phyloP scores from a whole-genome alignment of 163 green algal species.

The Picocystis sp. region DNA sequence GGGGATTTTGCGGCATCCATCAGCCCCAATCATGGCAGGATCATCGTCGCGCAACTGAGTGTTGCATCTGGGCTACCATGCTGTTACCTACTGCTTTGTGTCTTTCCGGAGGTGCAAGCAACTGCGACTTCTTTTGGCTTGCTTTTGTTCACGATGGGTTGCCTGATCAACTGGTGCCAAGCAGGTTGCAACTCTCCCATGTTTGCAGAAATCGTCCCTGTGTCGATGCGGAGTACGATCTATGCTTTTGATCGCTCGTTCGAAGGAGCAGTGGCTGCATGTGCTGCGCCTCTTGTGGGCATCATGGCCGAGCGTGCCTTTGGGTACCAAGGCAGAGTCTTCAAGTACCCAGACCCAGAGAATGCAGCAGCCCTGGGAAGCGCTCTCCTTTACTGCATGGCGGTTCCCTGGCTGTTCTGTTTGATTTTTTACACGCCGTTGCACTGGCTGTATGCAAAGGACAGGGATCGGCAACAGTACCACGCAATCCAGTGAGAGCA shows the following conservation, averaged over 20 bases:
- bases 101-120: slow-evolving; percentile 19
- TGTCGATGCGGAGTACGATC: slow-evolving; percentile 45
- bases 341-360: slow-evolving; percentile 9
- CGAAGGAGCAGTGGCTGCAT: slow-evolving; percentile 25
- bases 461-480: too few species aligned
- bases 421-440: slow-evolving; percentile 44
- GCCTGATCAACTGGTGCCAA: slow-evolving; percentile 40
- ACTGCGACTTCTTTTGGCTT: slow-evolving; percentile 16
- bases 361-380: slow-evolving; percentile 33
- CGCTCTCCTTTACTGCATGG: slow-evolving; percentile 41
- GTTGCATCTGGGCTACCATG: slow-evolving; percentile 25
- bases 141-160: slow-evolving; percentile 34
- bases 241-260: slow-evolving; percentile 68
- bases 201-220: slow-evolving; percentile 66
- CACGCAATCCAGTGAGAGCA: too few species aligned
- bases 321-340: slow-evolving; percentile 35
- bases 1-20: slow-evolving; percentile 29
- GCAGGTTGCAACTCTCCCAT: slow-evolving; percentile 53
- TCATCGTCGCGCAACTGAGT: slow-evolving; percentile 36
- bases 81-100: slow-evolving; percentile 34
- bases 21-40: slow-evolving; percentile 34
- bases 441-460: slow-evolving; percentile 30
- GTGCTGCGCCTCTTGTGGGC: slow-evolving; percentile 59
- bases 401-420: slow-evolving; percentile 47
- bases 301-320: slow-evolving; percentile 49